Percentiles rank a stretch among this genome's conserved stretches.
Evolutionary conservation across 2,329 filamentous ascomycete genomes (phyloP).

Genomic region (Venturia aucupariae): DNA sequence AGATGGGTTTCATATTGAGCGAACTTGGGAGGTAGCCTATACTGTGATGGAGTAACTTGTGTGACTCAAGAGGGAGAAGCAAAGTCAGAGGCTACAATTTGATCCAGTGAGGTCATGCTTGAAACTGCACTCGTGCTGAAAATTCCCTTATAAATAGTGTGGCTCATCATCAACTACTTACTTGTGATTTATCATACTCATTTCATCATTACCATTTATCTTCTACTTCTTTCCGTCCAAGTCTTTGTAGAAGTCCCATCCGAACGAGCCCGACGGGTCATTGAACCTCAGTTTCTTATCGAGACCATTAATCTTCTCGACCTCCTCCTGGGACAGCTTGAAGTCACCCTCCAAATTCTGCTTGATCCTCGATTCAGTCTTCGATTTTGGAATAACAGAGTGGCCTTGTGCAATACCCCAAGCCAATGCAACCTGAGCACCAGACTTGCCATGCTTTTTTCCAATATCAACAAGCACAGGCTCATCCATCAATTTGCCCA

Average conservation of each 20-base stretch:
- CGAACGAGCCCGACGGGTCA: conserved; percentile 47
- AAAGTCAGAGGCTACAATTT: too few relatives aligned
- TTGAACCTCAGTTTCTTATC: conserved; percentile 57
- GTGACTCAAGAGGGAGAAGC: too few relatives aligned
- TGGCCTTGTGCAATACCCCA: conserved; percentile 77
- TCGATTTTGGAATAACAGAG: conserved; percentile 78
- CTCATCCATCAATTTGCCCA: conserved; percentile 42
- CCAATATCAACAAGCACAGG: conserved; percentile 41
- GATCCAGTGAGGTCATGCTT: too few relatives aligned
- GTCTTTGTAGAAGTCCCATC: conserved; percentile 49
- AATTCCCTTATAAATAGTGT: too few relatives aligned
- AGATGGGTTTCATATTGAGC: too few relatives aligned
- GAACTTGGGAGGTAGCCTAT: too few relatives aligned
- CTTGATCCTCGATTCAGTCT: conserved; percentile 63
- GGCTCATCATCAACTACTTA: too few relatives aligned
- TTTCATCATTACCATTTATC: not conserved
- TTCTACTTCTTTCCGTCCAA: conserved; percentile 44
- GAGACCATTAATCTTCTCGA: conserved; percentile 57
- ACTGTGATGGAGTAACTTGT: too few relatives aligned
- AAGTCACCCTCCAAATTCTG: conserved; percentile 71
- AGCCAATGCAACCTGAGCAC: conserved; percentile 41
- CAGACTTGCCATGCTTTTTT: conserved; percentile 42
- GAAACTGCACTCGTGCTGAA: too few relatives aligned
- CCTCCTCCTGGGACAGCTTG: conserved; percentile 62
- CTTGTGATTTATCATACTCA: not conserved